Percentiles rank a stretch among this genome's conserved stretches.
Conservation (phyloP, 1,284 basidiomycete genomes). For the Ceratobasidium sp. region DNA sequence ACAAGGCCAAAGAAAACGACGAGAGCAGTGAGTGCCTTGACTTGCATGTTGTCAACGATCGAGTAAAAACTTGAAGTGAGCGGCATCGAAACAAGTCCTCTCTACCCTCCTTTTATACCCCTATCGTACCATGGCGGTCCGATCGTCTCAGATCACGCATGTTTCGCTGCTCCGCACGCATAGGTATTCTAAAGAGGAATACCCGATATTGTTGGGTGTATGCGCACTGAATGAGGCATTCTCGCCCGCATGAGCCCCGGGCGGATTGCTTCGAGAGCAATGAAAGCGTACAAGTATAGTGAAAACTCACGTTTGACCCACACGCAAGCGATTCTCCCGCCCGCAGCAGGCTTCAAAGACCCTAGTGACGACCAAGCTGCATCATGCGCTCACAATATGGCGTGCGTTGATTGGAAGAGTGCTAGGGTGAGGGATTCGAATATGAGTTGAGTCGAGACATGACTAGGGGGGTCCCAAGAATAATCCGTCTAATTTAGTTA, state of each 20-base stretch:
- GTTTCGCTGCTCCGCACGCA: neutral
- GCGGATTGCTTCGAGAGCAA: neutral
- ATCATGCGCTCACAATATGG: neutral
- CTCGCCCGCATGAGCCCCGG: neutral
- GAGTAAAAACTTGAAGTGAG: neutral
- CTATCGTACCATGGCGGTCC: too few relatives aligned
- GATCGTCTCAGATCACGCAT: neutral
- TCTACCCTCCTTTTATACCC: slow-evolving; percentile 1
- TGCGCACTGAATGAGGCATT: neutral
- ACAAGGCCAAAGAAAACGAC: slow-evolving; percentile 28
- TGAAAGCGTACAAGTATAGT: neutral
- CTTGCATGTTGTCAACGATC: slow-evolving; percentile 14
- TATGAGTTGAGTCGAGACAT: too few relatives aligned
- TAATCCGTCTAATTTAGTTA: too few relatives aligned
- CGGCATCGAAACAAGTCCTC: neutral
- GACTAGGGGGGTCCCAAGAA: too few relatives aligned
- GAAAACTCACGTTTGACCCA: neutral
- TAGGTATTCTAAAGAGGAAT: slow-evolving; percentile 11
- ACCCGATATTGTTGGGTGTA: slow-evolving; percentile 3
- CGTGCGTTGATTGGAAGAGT: neutral
- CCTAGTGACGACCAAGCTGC: neutral
- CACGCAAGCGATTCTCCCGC: slow-evolving; percentile 11
- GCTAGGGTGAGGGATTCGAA: neutral
- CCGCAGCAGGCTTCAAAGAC: slow-evolving; percentile 28
- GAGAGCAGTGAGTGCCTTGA: slow-evolving; percentile 18